Conservation (phyloP, 75 land plant species). For the Isoetes taiwanensis region DNA sequence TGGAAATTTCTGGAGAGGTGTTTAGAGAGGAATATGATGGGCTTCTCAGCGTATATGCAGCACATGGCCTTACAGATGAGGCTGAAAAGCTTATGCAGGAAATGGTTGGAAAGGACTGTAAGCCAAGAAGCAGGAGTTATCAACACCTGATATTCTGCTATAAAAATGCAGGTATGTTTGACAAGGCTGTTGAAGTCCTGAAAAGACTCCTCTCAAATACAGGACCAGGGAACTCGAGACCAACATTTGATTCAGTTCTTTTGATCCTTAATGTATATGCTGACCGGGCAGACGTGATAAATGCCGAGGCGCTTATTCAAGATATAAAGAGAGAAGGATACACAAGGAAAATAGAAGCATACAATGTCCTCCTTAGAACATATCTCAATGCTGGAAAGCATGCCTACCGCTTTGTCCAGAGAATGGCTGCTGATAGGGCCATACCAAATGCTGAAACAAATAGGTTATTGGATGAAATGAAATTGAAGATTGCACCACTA, state of each 20-base stretch:
- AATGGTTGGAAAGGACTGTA: not conserved
- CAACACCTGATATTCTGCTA: not conserved
- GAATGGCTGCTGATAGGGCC: not conserved
- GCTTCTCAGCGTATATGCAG: not conserved
- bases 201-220: not conserved
- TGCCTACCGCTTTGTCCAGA: not conserved
- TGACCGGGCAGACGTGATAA: not conserved
- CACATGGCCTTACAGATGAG: not conserved
- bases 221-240: not conserved
- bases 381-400: conserved; percentile 2
- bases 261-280: not conserved
- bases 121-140: not conserved
- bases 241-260: not conserved
- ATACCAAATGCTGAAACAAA: not conserved
- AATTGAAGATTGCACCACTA: no score
- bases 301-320: not conserved
- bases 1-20: no score
- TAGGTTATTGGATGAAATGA: not conserved
- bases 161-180: not conserved
- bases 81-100: not conserved
- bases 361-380: not conserved
- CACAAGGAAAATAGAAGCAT: not conserved
- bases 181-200: not conserved
- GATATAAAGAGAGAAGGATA: not conserved
- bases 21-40: not conserved